Evolutionary conservation across 1,139 yeast genomes (phyloP), one percentile per base, ranked within the genome.

Genomic region (Pneumocystis oryctolagi): DNA sequence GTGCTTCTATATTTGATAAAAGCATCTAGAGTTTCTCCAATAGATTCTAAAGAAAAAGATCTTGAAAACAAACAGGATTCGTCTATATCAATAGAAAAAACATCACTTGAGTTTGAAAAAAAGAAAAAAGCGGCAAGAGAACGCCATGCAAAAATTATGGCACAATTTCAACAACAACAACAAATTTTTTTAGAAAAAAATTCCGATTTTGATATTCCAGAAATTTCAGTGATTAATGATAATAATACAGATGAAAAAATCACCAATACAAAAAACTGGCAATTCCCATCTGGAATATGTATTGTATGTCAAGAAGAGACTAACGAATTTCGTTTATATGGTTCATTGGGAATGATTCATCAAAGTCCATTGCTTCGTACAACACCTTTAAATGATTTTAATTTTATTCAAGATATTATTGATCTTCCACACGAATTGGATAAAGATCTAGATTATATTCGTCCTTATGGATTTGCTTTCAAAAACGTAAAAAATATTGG

Each of bases 261-360:
- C 1, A 64, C 37, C 8, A 63, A 16, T 57, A 77, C 77, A 74
- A 78, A 75, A 1, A 74, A 70, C 1, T 87, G 95, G 95, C 76
- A 76, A 55, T 89, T 82, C 69, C 95, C 96, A 0, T 86, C 84
- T 57, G 84, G 85, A 55, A 86, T 84, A 66, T 92, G 98, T 71
- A 85, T 90, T 56, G 78, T 92, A 37, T 92, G 98, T 72, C 95
- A 90, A 69, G 89, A 88, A 82, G 85, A 89, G 0, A 80, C 84
- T 2, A 82, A 80, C 31, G 80, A 81, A 14, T 81, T 82, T 31
- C 89, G 87, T 12, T 82, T 88, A 0, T 89, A 86, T 75, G 97
- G 96, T 0, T 79, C 86, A 18, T 81, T 87, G 58, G 79, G 85
- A 9, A 80, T 82, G 69, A 77, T 85, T 35, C 76, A 83, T 2